These are phyloP conservation scores for Penstemon barbatus DNA, from an alignment of 257 asterid species.

Conservation along the genomic window DNA sequence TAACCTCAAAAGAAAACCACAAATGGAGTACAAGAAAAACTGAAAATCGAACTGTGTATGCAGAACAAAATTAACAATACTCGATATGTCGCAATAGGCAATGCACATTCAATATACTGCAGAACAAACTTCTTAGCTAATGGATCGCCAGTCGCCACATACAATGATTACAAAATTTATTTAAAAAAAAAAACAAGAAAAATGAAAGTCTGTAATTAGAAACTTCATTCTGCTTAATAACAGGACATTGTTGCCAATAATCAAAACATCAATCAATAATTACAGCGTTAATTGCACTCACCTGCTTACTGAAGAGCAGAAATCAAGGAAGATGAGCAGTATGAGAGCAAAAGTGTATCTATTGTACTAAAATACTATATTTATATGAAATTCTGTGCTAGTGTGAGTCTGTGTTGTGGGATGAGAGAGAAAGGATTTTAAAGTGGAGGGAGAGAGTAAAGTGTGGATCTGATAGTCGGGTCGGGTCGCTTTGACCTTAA, in stretches of 20 bases:
- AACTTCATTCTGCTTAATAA: constrained; percentile 5
- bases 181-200: no score
- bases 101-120: no score
- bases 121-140: background rate
- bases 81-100: background rate
- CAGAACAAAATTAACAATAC: background rate
- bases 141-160: no score
- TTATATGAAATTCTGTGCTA: constrained; percentile 6
- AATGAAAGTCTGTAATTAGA: background rate
- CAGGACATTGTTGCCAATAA: background rate
- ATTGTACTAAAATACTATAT: background rate
- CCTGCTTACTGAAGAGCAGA: constrained; percentile 29
- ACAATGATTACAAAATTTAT: no score
- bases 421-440: constrained; percentile 21
- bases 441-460: constrained; percentile 11
- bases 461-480: constrained; percentile 34
- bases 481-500: constrained; percentile 55
- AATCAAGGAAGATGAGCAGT: constrained; percentile 14
- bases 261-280: background rate
- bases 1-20: no score
- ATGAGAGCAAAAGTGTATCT: background rate
- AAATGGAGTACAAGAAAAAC: no score
- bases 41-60: background rate
- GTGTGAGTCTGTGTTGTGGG: constrained; percentile 12
- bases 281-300: constrained; percentile 21